Conservation (phyloP, 768 basidiomycete genomes). For the Suillus tomentosus region DNA sequence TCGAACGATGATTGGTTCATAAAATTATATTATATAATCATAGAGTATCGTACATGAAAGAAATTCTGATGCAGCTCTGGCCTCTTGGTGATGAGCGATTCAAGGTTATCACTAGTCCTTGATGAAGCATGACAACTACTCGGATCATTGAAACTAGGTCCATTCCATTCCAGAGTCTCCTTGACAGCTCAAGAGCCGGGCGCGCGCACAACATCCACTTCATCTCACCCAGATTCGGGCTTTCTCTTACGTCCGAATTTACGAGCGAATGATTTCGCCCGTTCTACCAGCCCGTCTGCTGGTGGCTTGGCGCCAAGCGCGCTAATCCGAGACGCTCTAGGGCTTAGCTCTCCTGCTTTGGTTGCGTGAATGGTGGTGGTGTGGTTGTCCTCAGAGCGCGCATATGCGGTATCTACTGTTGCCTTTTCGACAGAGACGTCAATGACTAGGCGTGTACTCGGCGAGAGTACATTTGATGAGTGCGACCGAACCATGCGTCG, state of each 20-base stretch:
- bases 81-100: not conserved
- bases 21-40: constrained; percentile 14
- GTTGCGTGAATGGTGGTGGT: constrained; percentile 27
- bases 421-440: constrained; percentile 52
- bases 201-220: constrained; percentile 16
- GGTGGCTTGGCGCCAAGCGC: constrained; percentile 26
- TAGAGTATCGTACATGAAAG: constrained; percentile 25
- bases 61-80: constrained; percentile 17
- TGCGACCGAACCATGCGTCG: constrained; percentile 46
- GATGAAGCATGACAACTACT: constrained; percentile 31
- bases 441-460: constrained; percentile 39
- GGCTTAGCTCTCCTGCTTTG: constrained; percentile 32
- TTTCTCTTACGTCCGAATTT: constrained; percentile 45
- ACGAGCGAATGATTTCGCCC: constrained; percentile 44
- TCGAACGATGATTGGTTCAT: constrained; percentile 21
- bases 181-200: constrained; percentile 5
- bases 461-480: constrained; percentile 39
- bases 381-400: constrained; percentile 6
- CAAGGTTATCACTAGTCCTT: constrained; percentile 9
- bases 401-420: constrained; percentile 23
- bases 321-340: constrained; percentile 37
- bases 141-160: constrained; percentile 11
- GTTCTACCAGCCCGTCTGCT: constrained; percentile 32
- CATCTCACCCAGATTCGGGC: constrained; percentile 12
- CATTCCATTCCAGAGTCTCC: not conserved